Evolutionary conservation across 495 filamentous ascomycete species (phyloP).

Genomic region (Tuber brumale): DNA sequence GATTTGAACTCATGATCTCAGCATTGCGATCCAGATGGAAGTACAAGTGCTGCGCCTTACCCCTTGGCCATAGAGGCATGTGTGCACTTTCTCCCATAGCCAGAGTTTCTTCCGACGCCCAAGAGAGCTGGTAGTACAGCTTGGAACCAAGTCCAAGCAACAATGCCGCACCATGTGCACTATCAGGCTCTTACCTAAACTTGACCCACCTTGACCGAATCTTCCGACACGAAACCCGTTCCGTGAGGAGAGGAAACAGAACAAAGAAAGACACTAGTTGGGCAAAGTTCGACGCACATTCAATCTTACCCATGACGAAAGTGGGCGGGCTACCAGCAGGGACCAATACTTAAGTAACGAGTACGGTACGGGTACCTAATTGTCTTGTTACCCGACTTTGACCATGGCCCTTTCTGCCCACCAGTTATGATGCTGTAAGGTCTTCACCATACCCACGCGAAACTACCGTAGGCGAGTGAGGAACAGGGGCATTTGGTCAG

Average conservation of each 20-base stretch:
- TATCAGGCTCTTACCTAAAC: neutral
- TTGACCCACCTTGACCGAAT: neutral
- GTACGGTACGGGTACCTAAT: too few species aligned
- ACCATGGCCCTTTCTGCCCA: neutral
- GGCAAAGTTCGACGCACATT: neutral
- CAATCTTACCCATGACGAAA: neutral
- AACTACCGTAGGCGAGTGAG: too few species aligned
- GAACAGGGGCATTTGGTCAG: too few species aligned
- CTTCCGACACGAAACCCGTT: neutral
- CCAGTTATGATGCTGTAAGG: neutral
- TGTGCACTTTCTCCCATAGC: neutral
- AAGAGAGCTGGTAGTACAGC: neutral
- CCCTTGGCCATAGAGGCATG: slow-evolving; percentile 2
- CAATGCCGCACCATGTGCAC: neutral
- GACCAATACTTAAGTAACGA: too few species aligned
- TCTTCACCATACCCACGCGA: too few species aligned
- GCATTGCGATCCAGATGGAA: neutral
- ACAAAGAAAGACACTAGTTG: neutral
- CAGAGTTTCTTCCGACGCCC: neutral
- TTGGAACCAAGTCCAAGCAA: neutral
- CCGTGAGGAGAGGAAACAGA: neutral
- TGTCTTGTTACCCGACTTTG: neutral
- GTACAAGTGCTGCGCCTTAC: slow-evolving; percentile 5
- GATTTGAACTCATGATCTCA: slow-evolving; percentile 6
- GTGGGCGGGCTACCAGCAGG: too few species aligned